Base-by-base conservation (phyloP, 306 rosid genomes). In the Rubus parviflorus region DNA sequence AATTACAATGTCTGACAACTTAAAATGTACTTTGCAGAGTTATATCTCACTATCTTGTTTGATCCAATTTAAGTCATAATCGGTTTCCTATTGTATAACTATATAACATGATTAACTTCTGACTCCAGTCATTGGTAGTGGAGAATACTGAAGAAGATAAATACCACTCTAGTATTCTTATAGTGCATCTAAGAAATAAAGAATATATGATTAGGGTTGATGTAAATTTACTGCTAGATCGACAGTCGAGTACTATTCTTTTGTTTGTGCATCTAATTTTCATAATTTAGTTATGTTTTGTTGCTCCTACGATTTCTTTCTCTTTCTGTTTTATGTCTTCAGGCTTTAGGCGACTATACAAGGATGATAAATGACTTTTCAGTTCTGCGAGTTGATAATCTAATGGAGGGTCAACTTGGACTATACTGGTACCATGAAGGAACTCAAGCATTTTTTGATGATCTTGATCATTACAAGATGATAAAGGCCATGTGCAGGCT, bases 301-400 rank as follows among this genome's bases (percentile, higher is more conserved):
- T 22, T 41, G 53, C 67, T 56, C 41, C 47, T 40, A 56, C 35
- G 25, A 11, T 37, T 6, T 20, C 38, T 17, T 23, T 66, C 71
- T 73, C 10, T 42, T 15, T 15, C 8, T 64, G 47, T 64, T 7
- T 64, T 15, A 35, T 64, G 46, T 30, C 71, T 49, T 51, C 92
- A 91, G 97, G 97, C 97, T 63, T 84, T 91, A 7, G 97, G 94
- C 47, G 94, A 89, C 78, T 89, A 87, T 79, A 91, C 97, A 46
- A 86, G 82, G 85, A 81, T 82, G 92, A 82, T 89, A 43, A 87
- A 80, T 79, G 89, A 89, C 64, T 91, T 89, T 75, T 81, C 89
- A 1, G 41, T 82, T 80, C 68, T 91, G 54, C 92, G 94, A 17
- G 72, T 49, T 30, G 35, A 30, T n/a, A 74, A 83, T 47, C 81